Evolutionary conservation across 345 rosid genomes (phyloP), one percentile per base, ranked within the genome.

Genomic region (Brassica incana): DNA sequence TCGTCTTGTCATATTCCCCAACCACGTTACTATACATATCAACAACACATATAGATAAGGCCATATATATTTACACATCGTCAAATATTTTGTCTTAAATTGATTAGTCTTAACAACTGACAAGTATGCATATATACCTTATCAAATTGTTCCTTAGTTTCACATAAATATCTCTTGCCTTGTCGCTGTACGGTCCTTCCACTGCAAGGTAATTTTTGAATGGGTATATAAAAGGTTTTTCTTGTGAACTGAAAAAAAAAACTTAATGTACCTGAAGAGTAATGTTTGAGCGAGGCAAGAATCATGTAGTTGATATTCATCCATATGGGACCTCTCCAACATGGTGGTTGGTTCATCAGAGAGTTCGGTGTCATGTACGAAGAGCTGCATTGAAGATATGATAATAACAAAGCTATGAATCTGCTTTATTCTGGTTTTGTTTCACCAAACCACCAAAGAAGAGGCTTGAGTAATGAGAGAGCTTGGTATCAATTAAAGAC

Each of bases 291-390:
- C 6, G 99, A 88, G 62, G 97, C 88, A 69, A 95, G 92, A 74
- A 91, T 88, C 92, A 90, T 74, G 86, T 91, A 95, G 79, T 92
- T 95, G 87, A 95, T 80, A 85, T 92, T 95, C 90, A 91, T 87
- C 97, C 98, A 92, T 77, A 92, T 85, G 11, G 97, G 93, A 66
- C 98, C 97, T 85, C 98, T 90, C 99, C 99, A 95, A 74, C 91
- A 95, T 4, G 98, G 98, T 68, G 98, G 87, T 36, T 95, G 90
- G 33, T 90, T 90, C 82, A 88, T 88, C 32, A 29, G 32, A 11
- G 93, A 84, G 81, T 92, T 95, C 79, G 84, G 87, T 83, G 89
- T 89, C 99, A 92, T 95, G 88, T 92, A 91, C 83, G 91, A 16
- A 68, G 97, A 87, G 80, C 97, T 95, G 84, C 30, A 33, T 10